Base-by-base conservation (phyloP, 1,284 basidiomycete genomes). In the Pseudozyma sp. region DNA sequence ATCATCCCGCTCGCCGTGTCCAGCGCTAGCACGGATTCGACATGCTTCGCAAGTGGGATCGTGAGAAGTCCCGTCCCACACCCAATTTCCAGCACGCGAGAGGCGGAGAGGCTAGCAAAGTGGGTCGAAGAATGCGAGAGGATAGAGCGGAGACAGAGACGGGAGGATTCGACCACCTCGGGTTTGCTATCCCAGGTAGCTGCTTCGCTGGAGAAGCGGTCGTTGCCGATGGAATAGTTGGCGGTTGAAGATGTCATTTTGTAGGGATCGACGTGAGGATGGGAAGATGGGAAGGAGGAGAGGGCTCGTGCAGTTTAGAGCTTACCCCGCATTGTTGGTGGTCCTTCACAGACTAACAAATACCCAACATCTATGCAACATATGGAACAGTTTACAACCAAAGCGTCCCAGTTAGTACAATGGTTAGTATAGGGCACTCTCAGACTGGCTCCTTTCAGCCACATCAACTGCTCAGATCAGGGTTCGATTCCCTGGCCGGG, bases 401-500 rank as follows among this genome's bases (percentile, higher is more conserved):
- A 31, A 37, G 35, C 44, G 33, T 68, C 66, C 66, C 50, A 53
- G 66, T 68, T 63, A 63, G 67, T 69, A 63, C 60, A 69, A 69
- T 69, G 67, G 67, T 63, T 51, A 69, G 57, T 64, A 70, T 65
- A 70, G 57, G 61, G 54, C 68, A 63, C 62, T 70, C 68, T 65
- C 68, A 65, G 17, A 39, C 7, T 13, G 16, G 40, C 13, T 34
- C 13, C 35, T 37, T 3, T 30, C 7, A 42, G 11, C 7, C 40
- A 24, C 24, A 24, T 8, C 1, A 50, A 54, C 64, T 72, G 69
- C 54, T 72, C 69, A 72, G 64, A 64, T 72, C 69, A 60, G 69
- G 69, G 69, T 72, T 72, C 69, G 64, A 72, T 68, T 72, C 69
- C 69, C 64, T 60, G 69, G 64, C 69, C 60, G 69, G 69, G 69